These are phyloP conservation scores for Fraxinus excelsior DNA, from an alignment of 257 asterid genomes.

Conservation along the genomic window DNA sequence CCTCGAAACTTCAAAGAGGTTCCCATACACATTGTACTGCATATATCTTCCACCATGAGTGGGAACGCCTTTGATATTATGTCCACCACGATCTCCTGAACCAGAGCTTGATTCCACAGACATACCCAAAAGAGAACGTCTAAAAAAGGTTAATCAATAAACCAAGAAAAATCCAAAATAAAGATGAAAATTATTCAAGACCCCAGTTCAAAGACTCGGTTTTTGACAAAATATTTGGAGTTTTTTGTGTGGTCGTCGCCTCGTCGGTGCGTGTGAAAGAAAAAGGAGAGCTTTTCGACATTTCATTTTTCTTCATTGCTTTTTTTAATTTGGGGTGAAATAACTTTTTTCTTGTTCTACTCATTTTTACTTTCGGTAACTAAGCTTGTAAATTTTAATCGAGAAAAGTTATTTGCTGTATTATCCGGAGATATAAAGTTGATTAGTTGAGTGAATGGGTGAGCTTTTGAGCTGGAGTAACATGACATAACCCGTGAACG, in stretches of 20 bases:
- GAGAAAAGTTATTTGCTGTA: not conserved
- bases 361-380: not conserved
- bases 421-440: constrained; percentile 39
- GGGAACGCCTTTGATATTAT: constrained; percentile 55
- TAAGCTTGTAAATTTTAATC: not conserved
- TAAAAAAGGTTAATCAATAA: not conserved
- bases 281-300: constrained; percentile 36
- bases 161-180: not conserved
- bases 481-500: constrained; percentile 62
- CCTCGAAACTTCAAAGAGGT: constrained; percentile 72
- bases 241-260: constrained; percentile 33
- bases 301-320: constrained; percentile 22
- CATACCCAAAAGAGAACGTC: constrained; percentile 29
- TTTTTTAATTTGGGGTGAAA: constrained; percentile 27
- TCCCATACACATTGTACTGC: constrained; percentile 80
- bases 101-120: constrained; percentile 64
- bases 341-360: not conserved
- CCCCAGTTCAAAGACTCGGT: constrained; percentile 31
- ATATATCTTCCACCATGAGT: constrained; percentile 74
- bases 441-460: constrained; percentile 35
- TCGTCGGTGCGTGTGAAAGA: constrained; percentile 39
- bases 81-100: constrained; percentile 65
- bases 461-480: constrained; percentile 77
- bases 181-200: constrained; percentile 18
- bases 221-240: constrained; percentile 16